Percentiles rank a stretch among this genome's conserved stretches.
These are phyloP conservation scores for Plasmodium vivax DNA, from an alignment of 169 alveolate species.

Conservation along the genomic window DNA sequence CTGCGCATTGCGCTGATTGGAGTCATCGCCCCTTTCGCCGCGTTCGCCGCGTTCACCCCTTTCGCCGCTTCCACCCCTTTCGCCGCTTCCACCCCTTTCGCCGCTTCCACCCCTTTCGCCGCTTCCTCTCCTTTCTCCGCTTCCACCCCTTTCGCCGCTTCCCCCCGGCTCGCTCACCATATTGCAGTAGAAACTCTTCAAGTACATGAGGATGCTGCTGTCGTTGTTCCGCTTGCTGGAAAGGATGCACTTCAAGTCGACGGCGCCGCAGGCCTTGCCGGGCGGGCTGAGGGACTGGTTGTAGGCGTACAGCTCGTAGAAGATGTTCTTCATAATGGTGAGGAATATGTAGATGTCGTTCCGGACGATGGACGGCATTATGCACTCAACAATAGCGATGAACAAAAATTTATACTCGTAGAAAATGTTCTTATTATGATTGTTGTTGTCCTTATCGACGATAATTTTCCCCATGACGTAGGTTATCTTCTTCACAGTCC, in stretches of 20 bases:
- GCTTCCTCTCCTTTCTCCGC: no score
- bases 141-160: background rate
- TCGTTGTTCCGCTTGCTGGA: slow-evolving; percentile 56
- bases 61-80: background rate
- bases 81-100: background rate
- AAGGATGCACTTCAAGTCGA: slow-evolving; percentile 34
- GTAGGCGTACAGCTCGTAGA: slow-evolving; percentile 58
- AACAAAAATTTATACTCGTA: slow-evolving; percentile 67
- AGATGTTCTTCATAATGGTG: slow-evolving; percentile 48
- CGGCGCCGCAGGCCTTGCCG: background rate
- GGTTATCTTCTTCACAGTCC: slow-evolving; percentile 96
- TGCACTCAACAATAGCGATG: slow-evolving; percentile 69
- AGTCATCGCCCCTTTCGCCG: background rate
- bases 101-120: background rate
- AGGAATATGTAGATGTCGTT: slow-evolving; percentile 64
- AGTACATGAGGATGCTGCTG: slow-evolving; percentile 26
- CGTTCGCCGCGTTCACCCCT: background rate
- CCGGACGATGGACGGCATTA: slow-evolving; percentile 72
- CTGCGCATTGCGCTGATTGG: background rate
- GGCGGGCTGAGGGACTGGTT: slow-evolving; percentile 35
- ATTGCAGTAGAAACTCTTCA: slow-evolving; percentile 53
- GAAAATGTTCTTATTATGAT: slow-evolving; percentile 16
- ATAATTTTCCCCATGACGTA: slow-evolving; percentile 91
- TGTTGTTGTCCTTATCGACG: slow-evolving; percentile 3
- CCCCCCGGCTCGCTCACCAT: slow-evolving; percentile 31